Evolutionary conservation across 495 filamentous ascomycete species (phyloP).

Genomic region (Cryomyces minteri): DNA sequence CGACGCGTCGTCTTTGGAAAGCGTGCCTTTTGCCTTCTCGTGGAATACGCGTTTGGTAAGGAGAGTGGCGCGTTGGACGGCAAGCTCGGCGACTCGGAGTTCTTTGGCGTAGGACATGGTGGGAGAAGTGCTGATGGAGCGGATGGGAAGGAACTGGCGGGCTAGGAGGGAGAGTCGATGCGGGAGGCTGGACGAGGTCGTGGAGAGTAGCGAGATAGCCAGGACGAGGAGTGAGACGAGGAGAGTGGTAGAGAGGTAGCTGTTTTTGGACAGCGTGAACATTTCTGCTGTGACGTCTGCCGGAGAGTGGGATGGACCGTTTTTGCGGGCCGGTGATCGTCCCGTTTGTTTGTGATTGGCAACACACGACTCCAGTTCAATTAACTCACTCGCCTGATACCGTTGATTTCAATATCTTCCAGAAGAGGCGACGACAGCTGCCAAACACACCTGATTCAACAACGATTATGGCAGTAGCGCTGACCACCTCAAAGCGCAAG

Average conservation of each 20-base stretch:
- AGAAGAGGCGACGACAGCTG: background rate
- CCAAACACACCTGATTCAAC: background rate
- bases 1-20: slow-evolving; percentile 85
- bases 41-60: slow-evolving; percentile 90
- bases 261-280: no score
- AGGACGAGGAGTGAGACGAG: slow-evolving; percentile 28
- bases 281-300: no score
- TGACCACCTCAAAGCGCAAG: slow-evolving; percentile 23
- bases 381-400: no score
- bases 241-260: background rate
- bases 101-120: slow-evolving; percentile 53
- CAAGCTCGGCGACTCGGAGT: slow-evolving; percentile 71
- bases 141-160: slow-evolving; percentile 8
- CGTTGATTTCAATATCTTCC: background rate
- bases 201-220: slow-evolving; percentile 28
- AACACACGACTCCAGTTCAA: no score
- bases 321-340: no score
- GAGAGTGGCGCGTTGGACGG: slow-evolving; percentile 73
- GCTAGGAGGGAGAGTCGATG: slow-evolving; percentile 14
- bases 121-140: slow-evolving; percentile 9
- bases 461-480: slow-evolving; percentile 9
- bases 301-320: no score
- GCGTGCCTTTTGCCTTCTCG: slow-evolving; percentile 78
- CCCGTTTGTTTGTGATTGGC: no score
- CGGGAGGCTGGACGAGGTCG: slow-evolving; percentile 22